A percentile compares a stretch with the other conserved stretches of the same genome.
Conservation (phyloP, 2,329 filamentous ascomycete species). For the Biscogniauxia marginata region DNA sequence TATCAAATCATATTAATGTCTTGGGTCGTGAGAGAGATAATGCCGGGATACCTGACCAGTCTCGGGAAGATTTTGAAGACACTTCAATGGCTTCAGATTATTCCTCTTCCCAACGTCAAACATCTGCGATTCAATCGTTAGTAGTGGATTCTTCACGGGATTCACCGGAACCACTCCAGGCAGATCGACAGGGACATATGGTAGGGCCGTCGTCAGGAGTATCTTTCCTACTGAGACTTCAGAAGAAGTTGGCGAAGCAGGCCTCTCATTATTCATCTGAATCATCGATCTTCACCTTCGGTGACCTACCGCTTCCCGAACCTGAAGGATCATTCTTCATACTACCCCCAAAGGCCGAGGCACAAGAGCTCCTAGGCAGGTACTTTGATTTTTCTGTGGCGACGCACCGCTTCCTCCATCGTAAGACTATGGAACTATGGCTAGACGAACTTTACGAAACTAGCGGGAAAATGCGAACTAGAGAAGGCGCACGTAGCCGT, state of each 20-base stretch:
- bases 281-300: constrained; percentile 48
- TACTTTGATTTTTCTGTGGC: constrained; percentile 45
- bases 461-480: constrained; percentile 38
- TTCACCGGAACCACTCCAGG: constrained; percentile 46
- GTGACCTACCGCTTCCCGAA: constrained; percentile 45
- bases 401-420: constrained; percentile 44
- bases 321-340: constrained; percentile 43
- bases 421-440: constrained; percentile 40
- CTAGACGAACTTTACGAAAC: constrained; percentile 47
- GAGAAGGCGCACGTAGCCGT: constrained; percentile 40
- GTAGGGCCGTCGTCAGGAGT: constrained; percentile 47
- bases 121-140: background rate
- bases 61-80: background rate
- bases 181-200: constrained; percentile 46
- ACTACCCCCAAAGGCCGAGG: constrained; percentile 35
- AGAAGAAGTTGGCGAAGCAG: constrained; percentile 44
- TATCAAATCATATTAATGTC: background rate
- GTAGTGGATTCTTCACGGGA: constrained; percentile 32
- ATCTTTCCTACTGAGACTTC: constrained; percentile 49
- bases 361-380: constrained; percentile 30
- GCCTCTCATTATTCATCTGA: constrained; percentile 36
- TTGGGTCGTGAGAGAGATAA: background rate
- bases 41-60: background rate
- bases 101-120: background rate
- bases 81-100: background rate